Base-by-base conservation (phyloP, 345 rosid species). In the Hibiscus trionum region DNA sequence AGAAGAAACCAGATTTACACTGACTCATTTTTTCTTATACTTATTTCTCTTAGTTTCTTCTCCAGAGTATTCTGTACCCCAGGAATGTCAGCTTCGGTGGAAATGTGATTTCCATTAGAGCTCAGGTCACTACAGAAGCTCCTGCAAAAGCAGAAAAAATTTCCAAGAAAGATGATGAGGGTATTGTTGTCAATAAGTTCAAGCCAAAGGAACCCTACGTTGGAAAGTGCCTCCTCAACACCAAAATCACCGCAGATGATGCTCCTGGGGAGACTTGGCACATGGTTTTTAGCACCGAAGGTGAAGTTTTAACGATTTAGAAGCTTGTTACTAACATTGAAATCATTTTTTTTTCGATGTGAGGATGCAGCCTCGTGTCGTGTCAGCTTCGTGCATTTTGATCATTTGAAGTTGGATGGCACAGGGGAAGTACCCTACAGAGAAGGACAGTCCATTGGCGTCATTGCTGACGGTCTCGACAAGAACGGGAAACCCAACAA, bases 191-290 rank as follows among this genome's bases (percentile, higher is more conserved):
- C 42, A 93, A 93, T 84, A 91, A 72, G 87, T 93, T 81, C 87
- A 91, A 84, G 83, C 96, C 97, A 62, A 91, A 91, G 74, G 79
- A 84, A 14, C 98, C 97, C 57, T 93, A 87, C 88, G 85, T 66
- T 19, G 97, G 91, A 1, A 86, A 87, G 79, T 88, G 90, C 78
- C 97, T 93, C 70, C 76, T 93, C 76, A 93, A 93, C 90, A 91
- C 98, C 26, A 93, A 89, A 84, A 93, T 93, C 86, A 91, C 98
- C 11, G 98, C 88, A 0, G 97, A 89, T 73, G 98, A 93, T 82
- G 97, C 98, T 67, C 98, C 98, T 65, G 98, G 97, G 42, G 98
- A 93, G 82, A 93, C 98, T 57, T 91, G 97, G 98, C 97, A 91
- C 83, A 93, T 89, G 97, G 87, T 93, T 76, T 88, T 93, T 82